These are phyloP conservation scores for Colletotrichum incanum DNA, from an alignment of 2,329 filamentous ascomycete genomes.

Conservation along the genomic window DNA sequence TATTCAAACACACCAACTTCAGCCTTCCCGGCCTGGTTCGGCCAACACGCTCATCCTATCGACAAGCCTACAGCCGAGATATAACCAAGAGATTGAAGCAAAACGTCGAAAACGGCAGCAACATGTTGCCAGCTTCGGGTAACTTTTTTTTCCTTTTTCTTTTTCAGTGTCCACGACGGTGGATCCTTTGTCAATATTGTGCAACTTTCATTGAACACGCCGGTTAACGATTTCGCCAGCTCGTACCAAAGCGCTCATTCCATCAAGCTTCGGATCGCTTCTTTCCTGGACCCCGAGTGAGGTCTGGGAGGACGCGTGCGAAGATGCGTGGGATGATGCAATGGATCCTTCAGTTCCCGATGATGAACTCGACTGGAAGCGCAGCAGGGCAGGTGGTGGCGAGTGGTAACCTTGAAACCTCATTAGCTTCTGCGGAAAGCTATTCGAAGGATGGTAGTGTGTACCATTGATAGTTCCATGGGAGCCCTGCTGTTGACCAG, in stretches of 20 bases:
- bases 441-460: slow-evolving; percentile 5
- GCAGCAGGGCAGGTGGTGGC: slow-evolving; percentile 35
- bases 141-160: too few relatives aligned
- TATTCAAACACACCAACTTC: slow-evolving; percentile 32
- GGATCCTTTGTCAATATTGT: neutral
- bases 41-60: slow-evolving; percentile 10
- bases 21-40: slow-evolving; percentile 10
- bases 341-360: slow-evolving; percentile 36
- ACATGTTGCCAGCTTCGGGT: neutral
- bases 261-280: slow-evolving; percentile 59
- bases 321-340: slow-evolving; percentile 39
- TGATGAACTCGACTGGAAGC: slow-evolving; percentile 40
- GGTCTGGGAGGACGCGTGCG: slow-evolving; percentile 33
- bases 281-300: slow-evolving; percentile 41
- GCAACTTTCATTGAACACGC: slow-evolving; percentile 44
- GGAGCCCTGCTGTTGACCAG: neutral
- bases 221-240: slow-evolving; percentile 74
- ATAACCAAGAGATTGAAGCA: neutral
- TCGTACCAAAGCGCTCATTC: slow-evolving; percentile 71
- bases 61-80: slow-evolving; percentile 20
- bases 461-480: slow-evolving; percentile 33
- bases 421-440: slow-evolving; percentile 35
- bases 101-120: neutral
- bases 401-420: slow-evolving; percentile 38
- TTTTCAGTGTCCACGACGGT: neutral